Evolutionary conservation across 192 early-diverging fungal species (phyloP).

Genomic region (Podila horticola): DNA sequence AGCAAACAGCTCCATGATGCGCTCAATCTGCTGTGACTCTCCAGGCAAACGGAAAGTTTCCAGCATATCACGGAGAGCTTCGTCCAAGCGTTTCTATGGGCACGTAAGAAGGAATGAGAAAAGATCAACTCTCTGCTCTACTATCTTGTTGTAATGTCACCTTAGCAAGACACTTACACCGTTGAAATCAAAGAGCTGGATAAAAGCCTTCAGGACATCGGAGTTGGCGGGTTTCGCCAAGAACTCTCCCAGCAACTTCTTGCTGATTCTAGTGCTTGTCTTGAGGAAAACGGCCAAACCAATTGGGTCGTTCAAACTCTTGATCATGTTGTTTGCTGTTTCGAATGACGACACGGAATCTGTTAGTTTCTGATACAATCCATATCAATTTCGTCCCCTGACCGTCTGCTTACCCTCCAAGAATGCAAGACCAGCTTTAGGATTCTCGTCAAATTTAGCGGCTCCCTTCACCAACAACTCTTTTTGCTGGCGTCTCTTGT

Average conservation of each 20-base stretch:
- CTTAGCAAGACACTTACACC: constrained; percentile 61
- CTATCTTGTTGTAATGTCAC: neutral
- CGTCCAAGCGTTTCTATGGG: constrained; percentile 88
- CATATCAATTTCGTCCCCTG: neutral
- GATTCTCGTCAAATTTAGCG: constrained; percentile 84
- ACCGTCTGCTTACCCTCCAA: constrained; percentile 68
- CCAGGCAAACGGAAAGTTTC: constrained; percentile 96
- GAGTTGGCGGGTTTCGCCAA: constrained; percentile 86
- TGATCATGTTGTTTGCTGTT: constrained; percentile 54
- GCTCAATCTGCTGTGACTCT: constrained; percentile 97
- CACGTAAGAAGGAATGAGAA: constrained; percentile 2
- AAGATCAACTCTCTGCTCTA: too few relatives aligned
- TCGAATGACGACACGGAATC: neutral
- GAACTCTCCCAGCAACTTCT: constrained; percentile 89
- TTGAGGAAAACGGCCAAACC: constrained; percentile 82
- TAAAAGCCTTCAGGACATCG: constrained; percentile 87
- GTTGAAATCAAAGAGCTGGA: constrained; percentile 87
- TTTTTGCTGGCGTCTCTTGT: constrained; percentile 75
- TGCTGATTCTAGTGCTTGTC: constrained; percentile 86
- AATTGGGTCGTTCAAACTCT: constrained; percentile 57
- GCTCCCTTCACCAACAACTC: constrained; percentile 82
- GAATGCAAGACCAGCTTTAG: constrained; percentile 87
- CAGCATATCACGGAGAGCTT: constrained; percentile 90
- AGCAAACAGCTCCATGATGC: constrained; percentile 94
- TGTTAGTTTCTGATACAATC: neutral